Base-by-base conservation (phyloP, 2,329 filamentous ascomycete genomes). In the Trichophaea hybrida region DNA sequence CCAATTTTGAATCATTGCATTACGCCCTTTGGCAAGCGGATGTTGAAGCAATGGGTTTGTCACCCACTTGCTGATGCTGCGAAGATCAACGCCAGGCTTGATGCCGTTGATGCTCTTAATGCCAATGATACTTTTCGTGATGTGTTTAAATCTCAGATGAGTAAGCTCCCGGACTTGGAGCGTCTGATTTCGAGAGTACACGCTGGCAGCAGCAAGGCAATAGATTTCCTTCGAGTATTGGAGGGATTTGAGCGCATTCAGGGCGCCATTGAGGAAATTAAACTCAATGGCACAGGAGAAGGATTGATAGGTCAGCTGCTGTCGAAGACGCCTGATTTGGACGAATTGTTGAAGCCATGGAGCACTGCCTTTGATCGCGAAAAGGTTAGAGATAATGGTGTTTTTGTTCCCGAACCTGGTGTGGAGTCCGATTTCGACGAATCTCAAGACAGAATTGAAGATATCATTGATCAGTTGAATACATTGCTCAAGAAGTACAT, bases 211-310 rank as follows among this genome's bases (percentile, higher is more conserved):
- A 96, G 90, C 74, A 88, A 83, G 69, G 81, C 89, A 0, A 86
- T 93, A 59, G 93, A 98, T 70, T 98, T 98, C 71, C 82, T 97
- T 50, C 86, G 84, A 52, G 91, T 97, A 0, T 77, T 98, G 0
- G 90, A 97, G 71, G 93, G 93, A 0, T 98, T 96, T 67, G 93
- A 97, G 74, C 91, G 96, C 72, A 97, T 98, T 50, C 89, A 96
- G 64, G 93, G 95, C 71, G 94, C 90, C 0, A 88, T 95, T 78
- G 80, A 82, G 55, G 77, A 97, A 24, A 78, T 97, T 1, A 77
- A 79, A 51, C 78, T 83, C 6, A 86, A 86, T 67, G 81, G 84
- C 57, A 80, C 83, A n/a, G 86, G 85, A 1, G 84, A 88, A 54
- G 86, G 88, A 1, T 78, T 97, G 2, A 85, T 98, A 46, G 86